These are phyloP conservation scores for Microdochium trichocladiopsis DNA, from an alignment of 2,329 filamentous ascomycete genomes.

Conservation along the genomic window DNA sequence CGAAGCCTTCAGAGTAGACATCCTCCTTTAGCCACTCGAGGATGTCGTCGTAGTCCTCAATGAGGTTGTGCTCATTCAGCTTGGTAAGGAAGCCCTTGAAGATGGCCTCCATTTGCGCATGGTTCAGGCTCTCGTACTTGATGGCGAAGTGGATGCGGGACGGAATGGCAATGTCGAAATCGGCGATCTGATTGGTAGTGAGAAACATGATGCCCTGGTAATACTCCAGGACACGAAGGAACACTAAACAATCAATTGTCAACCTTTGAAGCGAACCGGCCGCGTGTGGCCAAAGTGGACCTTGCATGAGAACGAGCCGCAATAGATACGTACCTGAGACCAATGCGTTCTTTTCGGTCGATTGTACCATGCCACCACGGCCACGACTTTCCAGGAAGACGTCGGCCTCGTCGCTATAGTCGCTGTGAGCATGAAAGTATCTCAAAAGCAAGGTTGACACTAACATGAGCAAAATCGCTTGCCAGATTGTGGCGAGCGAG, in stretches of 20 bases:
- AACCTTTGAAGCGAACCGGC: too few relatives aligned
- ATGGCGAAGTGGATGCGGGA: slow-evolving; percentile 16
- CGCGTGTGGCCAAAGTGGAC: too few relatives aligned
- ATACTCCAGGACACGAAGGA: slow-evolving; percentile 80
- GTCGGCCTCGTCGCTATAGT: slow-evolving; percentile 64
- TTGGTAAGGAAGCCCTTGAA: not conserved
- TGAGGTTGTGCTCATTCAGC: not conserved
- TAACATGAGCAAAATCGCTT: slow-evolving; percentile 5
- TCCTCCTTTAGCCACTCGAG: not conserved
- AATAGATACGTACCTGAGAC: slow-evolving; percentile 43
- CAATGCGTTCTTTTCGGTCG: slow-evolving; percentile 67
- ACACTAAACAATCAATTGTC: too few relatives aligned
- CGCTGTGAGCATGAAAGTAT: too few relatives aligned
- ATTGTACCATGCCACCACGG: slow-evolving; percentile 59
- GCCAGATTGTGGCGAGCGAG: slow-evolving; percentile 5
- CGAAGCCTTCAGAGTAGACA: not conserved
- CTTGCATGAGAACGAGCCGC: too few relatives aligned
- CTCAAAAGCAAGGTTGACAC: not conserved
- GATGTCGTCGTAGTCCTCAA: not conserved
- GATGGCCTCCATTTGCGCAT: not conserved
- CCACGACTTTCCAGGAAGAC: slow-evolving; percentile 79
- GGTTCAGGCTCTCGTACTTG: slow-evolving; percentile 6
- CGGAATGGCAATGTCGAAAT: slow-evolving; percentile 15
- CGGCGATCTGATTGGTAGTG: slow-evolving; percentile 62
- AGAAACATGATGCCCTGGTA: slow-evolving; percentile 88